These are phyloP conservation scores for Mucuna pruriens DNA, from an alignment of 306 rosid species.

Conservation along the genomic window DNA sequence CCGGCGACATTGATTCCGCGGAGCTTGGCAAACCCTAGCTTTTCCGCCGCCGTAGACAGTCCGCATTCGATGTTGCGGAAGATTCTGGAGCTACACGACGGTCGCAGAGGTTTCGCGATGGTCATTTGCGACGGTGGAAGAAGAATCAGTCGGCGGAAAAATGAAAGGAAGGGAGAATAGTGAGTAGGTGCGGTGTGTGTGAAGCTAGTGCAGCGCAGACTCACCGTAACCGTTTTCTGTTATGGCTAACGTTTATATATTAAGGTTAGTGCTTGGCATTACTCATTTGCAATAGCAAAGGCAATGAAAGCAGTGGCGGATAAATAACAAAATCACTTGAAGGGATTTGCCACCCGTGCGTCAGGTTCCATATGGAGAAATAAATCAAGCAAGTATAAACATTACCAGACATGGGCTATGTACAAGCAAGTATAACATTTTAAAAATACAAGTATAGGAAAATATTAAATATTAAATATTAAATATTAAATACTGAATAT, in stretches of 20 bases:
- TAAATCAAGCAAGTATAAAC: neutral
- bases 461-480: too few species aligned
- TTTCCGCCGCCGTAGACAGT: slow-evolving; percentile 31
- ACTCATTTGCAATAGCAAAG: neutral
- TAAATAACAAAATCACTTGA: neutral
- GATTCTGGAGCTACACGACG: slow-evolving; percentile 32
- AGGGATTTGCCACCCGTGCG: neutral
- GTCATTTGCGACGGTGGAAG: slow-evolving; percentile 39
- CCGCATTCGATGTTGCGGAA: slow-evolving; percentile 44
- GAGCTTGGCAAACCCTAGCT: slow-evolving; percentile 45
- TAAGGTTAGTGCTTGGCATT: neutral
- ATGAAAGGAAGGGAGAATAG: neutral
- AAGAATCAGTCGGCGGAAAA: neutral
- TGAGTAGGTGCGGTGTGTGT: neutral
- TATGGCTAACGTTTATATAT: slow-evolving; percentile 19
- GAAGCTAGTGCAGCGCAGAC: neutral
- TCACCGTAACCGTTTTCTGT: slow-evolving; percentile 48
- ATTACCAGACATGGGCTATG: too few species aligned
- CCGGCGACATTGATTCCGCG: slow-evolving; percentile 51
- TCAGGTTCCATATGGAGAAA: neutral
- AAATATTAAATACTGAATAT: too few species aligned
- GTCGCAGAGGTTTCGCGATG: slow-evolving; percentile 18
- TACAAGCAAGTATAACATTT: too few species aligned
- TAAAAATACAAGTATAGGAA: too few species aligned
- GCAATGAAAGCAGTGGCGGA: neutral